phyloP scores from a whole-genome alignment of 306 rosid genomes.

The Cicer bijugum region DNA sequence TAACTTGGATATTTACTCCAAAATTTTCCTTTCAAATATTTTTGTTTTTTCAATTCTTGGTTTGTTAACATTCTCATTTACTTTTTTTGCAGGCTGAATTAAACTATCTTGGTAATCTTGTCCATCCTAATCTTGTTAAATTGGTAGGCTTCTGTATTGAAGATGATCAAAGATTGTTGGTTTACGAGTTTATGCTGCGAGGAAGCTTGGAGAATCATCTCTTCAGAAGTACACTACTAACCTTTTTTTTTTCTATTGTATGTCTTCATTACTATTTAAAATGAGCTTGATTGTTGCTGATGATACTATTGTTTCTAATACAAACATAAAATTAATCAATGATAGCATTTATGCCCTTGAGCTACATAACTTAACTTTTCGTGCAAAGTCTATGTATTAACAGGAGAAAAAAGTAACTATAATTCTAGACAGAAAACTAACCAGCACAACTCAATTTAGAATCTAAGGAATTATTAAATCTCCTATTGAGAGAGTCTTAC shows the following conservation, averaged over 20 bases:
- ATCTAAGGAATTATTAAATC: neutral
- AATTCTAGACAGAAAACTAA: neutral
- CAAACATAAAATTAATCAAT: neutral
- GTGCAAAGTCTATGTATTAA: neutral
- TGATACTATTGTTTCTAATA: neutral
- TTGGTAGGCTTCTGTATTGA: slow-evolving; percentile 94
- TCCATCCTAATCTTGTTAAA: slow-evolving; percentile 86
- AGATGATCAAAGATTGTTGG: slow-evolving; percentile 86
- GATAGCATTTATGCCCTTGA: neutral
- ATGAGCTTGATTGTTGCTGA: slow-evolving; percentile 26
- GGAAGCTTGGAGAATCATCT: slow-evolving; percentile 99
- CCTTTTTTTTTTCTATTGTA: slow-evolving; percentile 45
- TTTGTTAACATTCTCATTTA: slow-evolving; percentile 40
- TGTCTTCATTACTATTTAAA: slow-evolving; percentile 21
- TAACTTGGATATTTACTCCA: slow-evolving; percentile 14
- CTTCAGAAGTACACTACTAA: slow-evolving; percentile 77
- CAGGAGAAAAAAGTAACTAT: neutral
- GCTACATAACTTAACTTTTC: neutral
- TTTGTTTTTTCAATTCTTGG: neutral
- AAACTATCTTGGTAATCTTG: slow-evolving; percentile 88
- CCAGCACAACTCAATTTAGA: neutral
- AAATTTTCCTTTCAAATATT: neutral
- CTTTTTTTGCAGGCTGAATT: slow-evolving; percentile 77
- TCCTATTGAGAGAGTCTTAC: neutral
- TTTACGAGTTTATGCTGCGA: slow-evolving; percentile 96